phyloP scores from a whole-genome alignment of 495 filamentous ascomycete species.

The Daldinia childiae region DNA sequence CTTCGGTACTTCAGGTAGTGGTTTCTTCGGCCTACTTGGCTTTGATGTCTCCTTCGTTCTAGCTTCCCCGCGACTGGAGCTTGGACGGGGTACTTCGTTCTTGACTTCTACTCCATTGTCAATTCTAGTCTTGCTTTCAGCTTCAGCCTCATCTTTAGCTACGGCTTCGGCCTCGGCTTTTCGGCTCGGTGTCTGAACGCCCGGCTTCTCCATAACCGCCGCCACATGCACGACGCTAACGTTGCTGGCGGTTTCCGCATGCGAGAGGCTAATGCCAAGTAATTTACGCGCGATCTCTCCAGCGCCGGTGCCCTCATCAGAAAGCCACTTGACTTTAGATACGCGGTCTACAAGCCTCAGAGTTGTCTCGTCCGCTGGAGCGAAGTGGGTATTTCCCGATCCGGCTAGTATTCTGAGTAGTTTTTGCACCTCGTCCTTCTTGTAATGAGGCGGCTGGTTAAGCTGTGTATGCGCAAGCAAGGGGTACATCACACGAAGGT shows the following conservation, averaged over 20 bases:
- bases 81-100: constrained; percentile 11
- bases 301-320: constrained; percentile 52
- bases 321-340: constrained; percentile 83
- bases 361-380: constrained; percentile 90
- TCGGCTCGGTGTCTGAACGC: constrained; percentile 82
- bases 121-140: constrained; percentile 17
- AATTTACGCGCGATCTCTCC: constrained; percentile 58
- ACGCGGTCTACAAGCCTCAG: constrained; percentile 83
- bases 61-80: constrained; percentile 7
- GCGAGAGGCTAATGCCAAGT: constrained; percentile 61
- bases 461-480: constrained; percentile 91
- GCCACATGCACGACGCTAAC: constrained; percentile 82
- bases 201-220: constrained; percentile 81
- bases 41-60: constrained; percentile 34
- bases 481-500: constrained; percentile 93
- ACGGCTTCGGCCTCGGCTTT: constrained; percentile 53
- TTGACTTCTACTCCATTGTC: constrained; percentile 13
- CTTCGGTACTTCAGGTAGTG: constrained; percentile 57
- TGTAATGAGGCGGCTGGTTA: constrained; percentile 85
- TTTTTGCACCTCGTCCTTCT: constrained; percentile 82
- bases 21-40: constrained; percentile 51
- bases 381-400: constrained; percentile 78
- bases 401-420: constrained; percentile 74
- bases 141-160: constrained; percentile 50
- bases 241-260: constrained; percentile 59